Evolutionary conservation across 805 yeast species (phyloP), one percentile per base, ranked within the genome.

Genomic region (Yarrowia sp.): DNA sequence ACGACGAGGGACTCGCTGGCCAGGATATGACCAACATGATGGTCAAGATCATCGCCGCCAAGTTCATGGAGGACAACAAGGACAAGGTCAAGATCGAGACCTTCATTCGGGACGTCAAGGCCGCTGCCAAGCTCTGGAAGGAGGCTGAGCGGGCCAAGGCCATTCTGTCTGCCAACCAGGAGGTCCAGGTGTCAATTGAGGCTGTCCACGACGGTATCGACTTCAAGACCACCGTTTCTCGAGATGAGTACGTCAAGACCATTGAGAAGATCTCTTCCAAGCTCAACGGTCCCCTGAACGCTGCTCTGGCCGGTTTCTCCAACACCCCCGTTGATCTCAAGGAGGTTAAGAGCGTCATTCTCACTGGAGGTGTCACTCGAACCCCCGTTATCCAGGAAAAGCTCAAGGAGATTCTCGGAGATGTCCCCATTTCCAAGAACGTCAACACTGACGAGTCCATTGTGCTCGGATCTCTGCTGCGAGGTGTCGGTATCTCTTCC

Each of bases 371-470:
- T 0, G 85, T 96, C 0, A 85, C 93, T 6, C 85, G 99, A 74
- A 89, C 91, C 35, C 99, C 99, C 14, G 82, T 89, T 71, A 88
- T 95, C 53, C 95, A 91, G 75, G 81, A 83, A 65, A 39, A 60
- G 39, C 64, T 58, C 35, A 45, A 47, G 58, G 83, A 81, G 63
- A 77, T 90, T 66, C 67, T 74, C 1, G 90, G 88, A 0, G 84
- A 84, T 17, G 87, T 84, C 2, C 73, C 79, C 58, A 79, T 92
- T 43, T 81, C 96, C 22, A 91, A 87, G 74, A 90, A 87, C 61
- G 96, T 95, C 50, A 95, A 95, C 75, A 95, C 99, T 0, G 99
- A 95, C 76, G 99, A 95, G 78, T 86, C 98, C 50, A 90, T 90
- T 62, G 97, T 90, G 13, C 81, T 90, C 70, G 99, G 99, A 58